Evolutionary conservation across 495 filamentous ascomycete species (phyloP), one percentile per base, ranked within the genome.

Genomic region (Aspergillus cristatus): DNA sequence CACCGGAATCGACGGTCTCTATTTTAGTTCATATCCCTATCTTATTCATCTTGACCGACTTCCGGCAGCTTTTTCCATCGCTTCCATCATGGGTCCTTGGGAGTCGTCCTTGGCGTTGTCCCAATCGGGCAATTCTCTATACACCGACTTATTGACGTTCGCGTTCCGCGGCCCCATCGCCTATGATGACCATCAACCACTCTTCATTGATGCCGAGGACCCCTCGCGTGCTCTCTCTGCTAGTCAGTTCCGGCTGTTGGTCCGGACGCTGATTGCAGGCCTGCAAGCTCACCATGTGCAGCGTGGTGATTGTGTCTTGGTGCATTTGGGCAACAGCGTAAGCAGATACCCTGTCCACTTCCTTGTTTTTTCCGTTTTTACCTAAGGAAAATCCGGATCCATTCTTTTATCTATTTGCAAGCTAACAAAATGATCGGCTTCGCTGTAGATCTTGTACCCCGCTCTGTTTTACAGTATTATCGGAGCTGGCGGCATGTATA

Each of bases 251-350:
- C 58, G 53, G 28, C 47, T 43, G 11, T 45, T 71, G 8, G 64
- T 80, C 28, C 60, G 67, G 16, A 70, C 70, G 32, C 43, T 81
- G 33, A 65, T 70, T 28, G 72, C 73, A 2, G 77, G 78, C 2
- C 57, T 81, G 22, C 69, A 66, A 30, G 67, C 65, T 14, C 65
- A 70, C 25, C 67, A 72, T 34, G 44, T 80, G 36, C 54, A 71
- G 42, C 55, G 53, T 8, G 78, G 75, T 2, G 74, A 81, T 48
- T 75, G 67, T 50, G 73, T 81, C 11, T 62, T 78, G 46, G 48
- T 82, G 30, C 72, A 79, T 45, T 56, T 79, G 25, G 77, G 76
- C 40, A 83, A 82, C 40, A 72, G 70, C 50, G 73, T 76, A 47
- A 58, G 63, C 10, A 6, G 6, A 34, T 3, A 6, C 22, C 14